Percentiles rank a stretch among this genome's conserved stretches.
These are phyloP conservation scores for Daldinia decipiens DNA, from an alignment of 495 filamentous ascomycete genomes.

Conservation along the genomic window DNA sequence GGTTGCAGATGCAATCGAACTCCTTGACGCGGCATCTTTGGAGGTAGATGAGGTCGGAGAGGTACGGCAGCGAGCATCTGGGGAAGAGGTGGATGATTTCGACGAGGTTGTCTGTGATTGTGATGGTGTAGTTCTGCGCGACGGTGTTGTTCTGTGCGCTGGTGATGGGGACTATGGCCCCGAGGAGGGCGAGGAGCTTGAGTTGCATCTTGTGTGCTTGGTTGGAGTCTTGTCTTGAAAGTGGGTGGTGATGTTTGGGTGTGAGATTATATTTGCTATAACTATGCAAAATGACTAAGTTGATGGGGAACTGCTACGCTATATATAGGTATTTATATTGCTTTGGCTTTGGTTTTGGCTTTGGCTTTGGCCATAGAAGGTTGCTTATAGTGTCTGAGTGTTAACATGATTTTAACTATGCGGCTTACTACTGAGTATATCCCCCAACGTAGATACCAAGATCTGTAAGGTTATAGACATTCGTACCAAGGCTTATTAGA, in stretches of 20 bases:
- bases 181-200: not conserved
- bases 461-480: not conserved
- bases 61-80: not conserved
- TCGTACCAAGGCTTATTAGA: not conserved
- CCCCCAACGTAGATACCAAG: not conserved
- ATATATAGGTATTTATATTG: not conserved
- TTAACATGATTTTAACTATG: not conserved
- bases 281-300: not conserved
- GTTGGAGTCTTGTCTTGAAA: not conserved
- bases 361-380: not conserved
- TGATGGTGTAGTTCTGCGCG: not conserved
- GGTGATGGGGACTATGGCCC: not conserved
- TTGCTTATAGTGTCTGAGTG: not conserved
- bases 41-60: not conserved
- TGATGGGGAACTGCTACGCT: not conserved
- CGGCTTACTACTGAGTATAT: not conserved
- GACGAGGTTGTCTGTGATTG: not conserved
- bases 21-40: not conserved
- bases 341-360: not conserved
- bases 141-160: not conserved
- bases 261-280: not conserved
- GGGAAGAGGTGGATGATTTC: not conserved
- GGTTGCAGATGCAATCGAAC: not conserved
- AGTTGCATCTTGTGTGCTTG: slow-evolving; percentile 1
- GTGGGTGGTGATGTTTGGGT: not conserved